phyloP scores from a whole-genome alignment of 176 grass and related monocot species.

The Stipa capillata region DNA sequence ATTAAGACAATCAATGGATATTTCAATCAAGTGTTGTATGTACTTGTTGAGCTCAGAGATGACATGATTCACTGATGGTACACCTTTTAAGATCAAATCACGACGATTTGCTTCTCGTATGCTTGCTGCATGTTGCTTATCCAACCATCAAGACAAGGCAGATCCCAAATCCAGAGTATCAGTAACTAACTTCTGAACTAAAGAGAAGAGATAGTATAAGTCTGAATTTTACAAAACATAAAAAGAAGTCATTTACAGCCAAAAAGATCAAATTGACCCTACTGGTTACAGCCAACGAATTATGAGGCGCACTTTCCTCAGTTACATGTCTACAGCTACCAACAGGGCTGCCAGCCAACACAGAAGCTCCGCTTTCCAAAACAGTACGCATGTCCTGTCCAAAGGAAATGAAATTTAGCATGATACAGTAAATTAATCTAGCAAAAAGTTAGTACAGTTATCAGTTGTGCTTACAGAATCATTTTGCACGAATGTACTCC shows the following conservation, averaged over 20 bases:
- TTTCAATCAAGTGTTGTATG: no score
- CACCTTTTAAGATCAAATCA: no score
- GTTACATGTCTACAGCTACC: conserved; percentile 21
- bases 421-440: neutral
- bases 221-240: neutral
- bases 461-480: conserved; percentile 20
- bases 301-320: neutral
- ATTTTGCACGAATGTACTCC: conserved; percentile 1
- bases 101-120: no score
- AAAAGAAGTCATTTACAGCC: conserved; percentile 10
- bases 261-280: neutral
- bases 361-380: neutral
- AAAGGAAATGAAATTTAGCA: neutral
- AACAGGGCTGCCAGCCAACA: conserved; percentile 2
- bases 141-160: neutral
- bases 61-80: no score
- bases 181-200: neutral
- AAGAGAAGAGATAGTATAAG: neutral
- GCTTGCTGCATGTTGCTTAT: no score
- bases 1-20: no score
- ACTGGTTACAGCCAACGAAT: conserved; percentile 1
- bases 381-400: conserved; percentile 10
- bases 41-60: no score
- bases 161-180: neutral
- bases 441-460: neutral